Base-by-base conservation (phyloP, 2,329 filamentous ascomycete genomes). In the Drechslerella dactyloides region DNA sequence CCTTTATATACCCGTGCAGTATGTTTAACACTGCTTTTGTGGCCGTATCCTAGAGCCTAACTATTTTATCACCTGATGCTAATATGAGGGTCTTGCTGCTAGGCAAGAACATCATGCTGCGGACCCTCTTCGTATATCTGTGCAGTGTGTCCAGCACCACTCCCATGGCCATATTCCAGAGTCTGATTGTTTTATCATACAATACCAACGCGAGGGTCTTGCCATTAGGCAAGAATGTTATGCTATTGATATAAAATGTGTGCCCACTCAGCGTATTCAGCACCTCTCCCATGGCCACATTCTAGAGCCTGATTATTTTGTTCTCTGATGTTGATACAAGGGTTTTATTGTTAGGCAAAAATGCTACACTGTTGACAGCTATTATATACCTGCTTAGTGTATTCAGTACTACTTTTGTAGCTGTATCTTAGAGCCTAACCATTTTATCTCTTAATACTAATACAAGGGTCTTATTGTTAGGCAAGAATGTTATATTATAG, bases 151-250 rank as follows among this genome's bases (percentile, higher is more conserved):
- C n/a, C 27, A 4, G 27, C 8, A 4, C 8, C 4, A 8, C 8
- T 3, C 27, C 27, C 8, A 8, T 4, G 8, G 27, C 27, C 8
- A 33, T 8, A 33, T 33, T 8, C 27, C 27, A 33, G 27, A 33
- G 27, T 8, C 27, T 33, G 4, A 33, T 33, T 33, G 27, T 33
- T 3, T 3, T 4, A 33, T 33, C 27, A 4, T 8, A 8, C 8
- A 8, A 33, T 33, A 8, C 27, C 8, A 8, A 33, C 8, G 27
- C 27, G 8, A 33, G 27, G 3, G 8, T 33, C 8, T 33, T 33
- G 3, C 27, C 27, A 77, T 97, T 92, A 0, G 93, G 91, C 0
- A 91, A 96, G 80, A 97, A 97, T 44, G 24, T 37, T 1, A 61
- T 23, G 19, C 6, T 21, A 17, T 30, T 30, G n/a, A 30, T 33